These are phyloP conservation scores for Penicillium olsonii DNA, from an alignment of 2,329 filamentous ascomycete species.

Conservation along the genomic window DNA sequence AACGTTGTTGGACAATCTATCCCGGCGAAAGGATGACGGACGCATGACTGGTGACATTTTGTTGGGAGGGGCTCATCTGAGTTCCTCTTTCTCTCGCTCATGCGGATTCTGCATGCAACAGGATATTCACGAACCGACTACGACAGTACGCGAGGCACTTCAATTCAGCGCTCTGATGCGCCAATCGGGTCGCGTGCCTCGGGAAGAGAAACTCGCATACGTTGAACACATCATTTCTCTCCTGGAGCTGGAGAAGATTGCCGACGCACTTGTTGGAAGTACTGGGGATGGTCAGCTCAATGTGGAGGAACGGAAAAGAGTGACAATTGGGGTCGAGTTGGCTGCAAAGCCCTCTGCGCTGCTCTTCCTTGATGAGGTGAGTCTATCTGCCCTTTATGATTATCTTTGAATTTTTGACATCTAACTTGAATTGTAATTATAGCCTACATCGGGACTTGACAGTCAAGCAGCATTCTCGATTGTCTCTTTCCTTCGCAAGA, in stretches of 20 bases:
- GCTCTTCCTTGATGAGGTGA: constrained; percentile 58
- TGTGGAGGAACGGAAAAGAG: constrained; percentile 64
- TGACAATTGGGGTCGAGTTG: constrained; percentile 62
- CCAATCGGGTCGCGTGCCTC: constrained; percentile 55
- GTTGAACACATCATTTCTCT: constrained; percentile 58
- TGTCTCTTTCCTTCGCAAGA: constrained; percentile 58
- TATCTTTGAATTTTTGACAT: neutral
- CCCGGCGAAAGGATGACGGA: constrained; percentile 39
- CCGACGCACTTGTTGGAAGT: constrained; percentile 62
- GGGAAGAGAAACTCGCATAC: constrained; percentile 54
- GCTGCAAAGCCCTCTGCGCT: constrained; percentile 54
- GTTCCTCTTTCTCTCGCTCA: constrained; percentile 47
- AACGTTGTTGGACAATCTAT: constrained; percentile 42
- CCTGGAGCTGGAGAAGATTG: constrained; percentile 63
- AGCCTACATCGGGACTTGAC: constrained; percentile 62
- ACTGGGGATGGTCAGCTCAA: constrained; percentile 39
- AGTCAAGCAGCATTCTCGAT: constrained; percentile 65
- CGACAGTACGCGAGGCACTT: constrained; percentile 64
- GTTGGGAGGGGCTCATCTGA: constrained; percentile 39
- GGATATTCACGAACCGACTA: constrained; percentile 63
- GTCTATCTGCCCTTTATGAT: no score
- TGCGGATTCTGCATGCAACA: constrained; percentile 60
- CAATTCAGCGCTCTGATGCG: constrained; percentile 64
- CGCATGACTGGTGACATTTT: constrained; percentile 39
- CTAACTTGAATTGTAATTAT: neutral